phyloP scores from a whole-genome alignment of 768 basidiomycete species.

The Hemileccinum rubropunctum region DNA sequence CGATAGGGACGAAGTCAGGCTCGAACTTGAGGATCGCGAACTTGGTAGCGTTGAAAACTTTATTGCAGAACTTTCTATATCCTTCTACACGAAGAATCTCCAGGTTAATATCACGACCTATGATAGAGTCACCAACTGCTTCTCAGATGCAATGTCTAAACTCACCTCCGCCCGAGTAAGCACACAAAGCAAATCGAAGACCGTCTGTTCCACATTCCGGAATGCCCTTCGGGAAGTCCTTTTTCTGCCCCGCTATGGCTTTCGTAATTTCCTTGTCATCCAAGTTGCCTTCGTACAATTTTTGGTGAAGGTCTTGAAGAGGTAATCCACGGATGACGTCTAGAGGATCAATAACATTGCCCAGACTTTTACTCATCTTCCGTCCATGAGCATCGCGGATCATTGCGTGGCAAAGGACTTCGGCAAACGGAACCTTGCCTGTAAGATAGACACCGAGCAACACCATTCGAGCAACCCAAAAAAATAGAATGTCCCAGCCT shows the following conservation, averaged over 20 bases:
- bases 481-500: conserved; percentile 99
- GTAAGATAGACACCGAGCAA: conserved; percentile 89
- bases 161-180: conserved; percentile 86
- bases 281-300: conserved; percentile 87
- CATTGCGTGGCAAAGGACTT: conserved; percentile 98
- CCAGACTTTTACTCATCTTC: conserved; percentile 98
- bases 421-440: conserved; percentile 87
- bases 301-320: conserved; percentile 78
- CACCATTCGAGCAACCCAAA: conserved; percentile 99
- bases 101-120: conserved; percentile 95
- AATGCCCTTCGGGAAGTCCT: conserved; percentile 98
- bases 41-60: conserved; percentile 98
- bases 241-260: conserved; percentile 95
- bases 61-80: conserved; percentile 99
- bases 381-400: conserved; percentile 97
- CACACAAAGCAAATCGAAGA: conserved; percentile 90
- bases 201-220: conserved; percentile 99
- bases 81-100: conserved; percentile 96
- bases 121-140: background rate
- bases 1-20: conserved; percentile 72
- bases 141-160: background rate
- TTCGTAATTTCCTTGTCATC: conserved; percentile 91
- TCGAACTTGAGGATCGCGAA: conserved; percentile 99
- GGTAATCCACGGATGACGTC: conserved; percentile 88
- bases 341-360: conserved; percentile 96